Conservation (phyloP, 768 basidiomycete species). For the Dacryopinax primogenitus region DNA sequence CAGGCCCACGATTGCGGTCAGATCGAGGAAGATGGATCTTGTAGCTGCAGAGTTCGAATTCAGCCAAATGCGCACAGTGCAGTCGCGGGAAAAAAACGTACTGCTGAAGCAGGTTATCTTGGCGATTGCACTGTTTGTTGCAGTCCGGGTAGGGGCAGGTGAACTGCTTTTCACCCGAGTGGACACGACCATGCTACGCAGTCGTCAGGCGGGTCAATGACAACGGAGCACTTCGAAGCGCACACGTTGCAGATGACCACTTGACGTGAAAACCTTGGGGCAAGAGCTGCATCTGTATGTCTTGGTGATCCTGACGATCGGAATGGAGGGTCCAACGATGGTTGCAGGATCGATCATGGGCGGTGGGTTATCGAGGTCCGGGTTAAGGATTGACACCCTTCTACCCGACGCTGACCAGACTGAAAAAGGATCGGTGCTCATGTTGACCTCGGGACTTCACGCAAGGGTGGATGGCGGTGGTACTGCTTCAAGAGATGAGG, state of each 20-base stretch:
- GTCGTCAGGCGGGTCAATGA: neutral
- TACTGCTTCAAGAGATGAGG: no score
- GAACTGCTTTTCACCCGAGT: neutral
- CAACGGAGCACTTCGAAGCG: neutral
- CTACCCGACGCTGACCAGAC: neutral
- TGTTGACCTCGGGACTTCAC: neutral
- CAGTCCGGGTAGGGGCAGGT: constrained; percentile 1
- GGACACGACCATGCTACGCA: neutral
- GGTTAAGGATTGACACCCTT: neutral
- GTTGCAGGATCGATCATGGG: neutral
- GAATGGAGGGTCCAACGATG: neutral
- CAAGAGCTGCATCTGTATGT: neutral
- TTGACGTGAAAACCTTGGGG: constrained; percentile 1
- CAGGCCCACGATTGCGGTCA: neutral
- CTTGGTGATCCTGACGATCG: neutral
- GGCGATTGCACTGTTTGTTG: constrained; percentile 1
- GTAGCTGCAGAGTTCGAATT: neutral
- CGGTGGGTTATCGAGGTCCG: neutral
- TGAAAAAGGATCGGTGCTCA: neutral
- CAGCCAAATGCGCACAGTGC: neutral
- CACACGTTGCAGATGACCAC: neutral
- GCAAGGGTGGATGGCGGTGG: no score
- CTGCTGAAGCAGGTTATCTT: neutral
- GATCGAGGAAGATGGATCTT: constrained; percentile 1
- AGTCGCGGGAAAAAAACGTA: neutral